Evolutionary conservation across 257 asterid species (phyloP), one percentile per base, ranked within the genome.

Genomic region (Nicotiana otophora): DNA sequence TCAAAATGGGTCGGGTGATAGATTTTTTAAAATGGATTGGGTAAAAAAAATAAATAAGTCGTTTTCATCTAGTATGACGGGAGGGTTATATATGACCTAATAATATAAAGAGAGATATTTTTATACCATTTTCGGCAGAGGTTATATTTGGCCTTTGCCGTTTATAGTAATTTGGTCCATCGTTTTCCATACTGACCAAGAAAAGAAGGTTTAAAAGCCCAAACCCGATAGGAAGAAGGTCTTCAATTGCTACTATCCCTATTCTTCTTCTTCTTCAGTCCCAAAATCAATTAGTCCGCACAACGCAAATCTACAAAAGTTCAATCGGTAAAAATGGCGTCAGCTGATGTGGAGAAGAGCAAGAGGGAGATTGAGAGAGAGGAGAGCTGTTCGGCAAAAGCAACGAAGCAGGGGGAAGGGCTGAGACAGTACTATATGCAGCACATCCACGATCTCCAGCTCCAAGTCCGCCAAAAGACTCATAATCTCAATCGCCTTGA

Each of bases 401-500:
- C 79, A 8, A 75, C 82, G 64, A 88, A 85, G 82, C 88, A 84
- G 82, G 90, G 88, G 28, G 87, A 88, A 82, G 90, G 90, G 17
- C 83, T 88, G 78, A 84, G 86, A 81, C 91, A 84, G 81, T 88
- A 88, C 82, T 88, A 86, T 67, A 63, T 86, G 80, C 91, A 88
- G 76, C 91, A 88, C 53, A 88, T 88, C 87, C 89, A 88, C 80
- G 91, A 88, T 83, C 82, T 83, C 75, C 89, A 84, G 68, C 91
- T 88, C 58, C 91, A 86, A 75, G 88, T 88, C 82, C 88, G 89
- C 65, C 87, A 85, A 63, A 86, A 88, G 42, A 77, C 86, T 36
- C 87, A 88, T 82, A 88, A 88, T 83, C 91, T 88, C 84, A 87
- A 88, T 46, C 91, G 91, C 10, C 89, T 88, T 70, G 89, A 88